Conservation (phyloP, 2,329 filamentous ascomycete species). For the Calonectria leucothoes region DNA sequence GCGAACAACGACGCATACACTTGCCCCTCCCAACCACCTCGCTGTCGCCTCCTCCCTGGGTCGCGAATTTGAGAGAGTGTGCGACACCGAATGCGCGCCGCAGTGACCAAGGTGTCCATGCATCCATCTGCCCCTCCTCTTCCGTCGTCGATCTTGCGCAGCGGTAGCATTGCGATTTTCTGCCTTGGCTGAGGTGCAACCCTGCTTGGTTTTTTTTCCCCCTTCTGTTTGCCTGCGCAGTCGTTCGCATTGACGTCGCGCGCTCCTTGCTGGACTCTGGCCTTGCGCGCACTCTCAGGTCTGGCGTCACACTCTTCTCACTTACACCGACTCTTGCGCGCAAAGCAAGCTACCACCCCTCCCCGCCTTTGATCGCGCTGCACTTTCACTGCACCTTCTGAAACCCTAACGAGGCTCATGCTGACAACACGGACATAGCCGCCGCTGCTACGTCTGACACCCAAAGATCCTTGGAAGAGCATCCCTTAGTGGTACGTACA, state of each 20-base stretch:
- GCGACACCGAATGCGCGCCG: background rate
- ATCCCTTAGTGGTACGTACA: slow-evolving; percentile 35
- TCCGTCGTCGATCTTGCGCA: slow-evolving; percentile 23
- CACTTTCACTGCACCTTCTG: slow-evolving; percentile 16
- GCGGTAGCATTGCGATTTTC: slow-evolving; percentile 11
- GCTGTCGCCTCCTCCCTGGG: slow-evolving; percentile 7
- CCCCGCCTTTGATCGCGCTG: slow-evolving; percentile 14
- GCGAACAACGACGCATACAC: slow-evolving; percentile 8
- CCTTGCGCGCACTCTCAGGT: slow-evolving; percentile 15
- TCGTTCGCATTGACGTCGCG: slow-evolving; percentile 16
- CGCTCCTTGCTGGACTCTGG: slow-evolving; percentile 19
- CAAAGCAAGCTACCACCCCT: slow-evolving; percentile 21
- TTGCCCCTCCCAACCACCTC: slow-evolving; percentile 20
- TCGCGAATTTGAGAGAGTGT: slow-evolving; percentile 8
- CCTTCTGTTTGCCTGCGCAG: background rate
- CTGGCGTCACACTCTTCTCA: slow-evolving; percentile 29
- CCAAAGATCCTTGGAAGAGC: slow-evolving; percentile 16
- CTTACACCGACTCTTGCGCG: slow-evolving; percentile 41
- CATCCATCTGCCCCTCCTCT: slow-evolving; percentile 15
- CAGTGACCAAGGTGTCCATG: slow-evolving; percentile 8
- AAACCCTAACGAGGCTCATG: slow-evolving; percentile 29
- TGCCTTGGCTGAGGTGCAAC: slow-evolving; percentile 9
- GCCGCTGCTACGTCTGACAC: slow-evolving; percentile 23
- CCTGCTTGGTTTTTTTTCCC: background rate
- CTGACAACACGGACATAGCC: slow-evolving; percentile 40